A percentile compares a stretch with the other conserved stretches of the same genome.
These are phyloP conservation scores for Boletus smithii DNA, from an alignment of 1,284 basidiomycete genomes.

Conservation along the genomic window DNA sequence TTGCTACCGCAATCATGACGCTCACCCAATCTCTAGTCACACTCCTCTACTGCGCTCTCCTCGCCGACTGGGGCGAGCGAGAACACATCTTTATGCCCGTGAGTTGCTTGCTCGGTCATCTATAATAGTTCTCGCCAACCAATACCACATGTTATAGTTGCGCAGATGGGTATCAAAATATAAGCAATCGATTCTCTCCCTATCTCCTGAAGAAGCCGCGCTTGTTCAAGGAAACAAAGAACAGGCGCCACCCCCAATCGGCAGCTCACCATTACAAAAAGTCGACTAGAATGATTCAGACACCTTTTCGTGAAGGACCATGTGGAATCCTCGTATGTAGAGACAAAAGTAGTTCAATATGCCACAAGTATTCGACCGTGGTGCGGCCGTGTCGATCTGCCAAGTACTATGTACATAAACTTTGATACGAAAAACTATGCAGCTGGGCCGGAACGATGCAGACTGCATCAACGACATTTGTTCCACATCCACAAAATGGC, in stretches of 20 bases:
- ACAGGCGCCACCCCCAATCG: background rate
- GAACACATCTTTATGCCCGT: constrained; percentile 72
- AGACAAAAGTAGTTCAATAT: background rate
- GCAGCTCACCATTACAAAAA: background rate
- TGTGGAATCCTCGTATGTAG: background rate
- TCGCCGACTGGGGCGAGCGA: constrained; percentile 62
- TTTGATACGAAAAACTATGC: constrained; percentile 36
- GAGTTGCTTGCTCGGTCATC: constrained; percentile 26
- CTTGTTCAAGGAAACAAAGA: constrained; percentile 18
- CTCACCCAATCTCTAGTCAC: constrained; percentile 38
- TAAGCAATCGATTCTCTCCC: constrained; percentile 43
- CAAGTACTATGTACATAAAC: constrained; percentile 22
- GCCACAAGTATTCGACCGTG: too few relatives aligned
- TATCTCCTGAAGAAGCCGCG: constrained; percentile 47
- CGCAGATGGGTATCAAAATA: constrained; percentile 45
- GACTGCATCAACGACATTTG: constrained; percentile 21
- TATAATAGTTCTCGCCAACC: background rate
- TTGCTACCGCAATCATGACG: background rate
- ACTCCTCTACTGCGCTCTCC: constrained; percentile 55
- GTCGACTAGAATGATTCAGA: background rate
- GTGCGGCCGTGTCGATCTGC: too few relatives aligned
- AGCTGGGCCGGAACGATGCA: constrained; percentile 38
- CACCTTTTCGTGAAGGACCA: too few relatives aligned
- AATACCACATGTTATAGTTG: constrained; percentile 30
- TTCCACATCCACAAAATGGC: constrained; percentile 26